Base-by-base conservation (phyloP, 192 early-diverging fungal genomes). In the Backusella circina region DNA sequence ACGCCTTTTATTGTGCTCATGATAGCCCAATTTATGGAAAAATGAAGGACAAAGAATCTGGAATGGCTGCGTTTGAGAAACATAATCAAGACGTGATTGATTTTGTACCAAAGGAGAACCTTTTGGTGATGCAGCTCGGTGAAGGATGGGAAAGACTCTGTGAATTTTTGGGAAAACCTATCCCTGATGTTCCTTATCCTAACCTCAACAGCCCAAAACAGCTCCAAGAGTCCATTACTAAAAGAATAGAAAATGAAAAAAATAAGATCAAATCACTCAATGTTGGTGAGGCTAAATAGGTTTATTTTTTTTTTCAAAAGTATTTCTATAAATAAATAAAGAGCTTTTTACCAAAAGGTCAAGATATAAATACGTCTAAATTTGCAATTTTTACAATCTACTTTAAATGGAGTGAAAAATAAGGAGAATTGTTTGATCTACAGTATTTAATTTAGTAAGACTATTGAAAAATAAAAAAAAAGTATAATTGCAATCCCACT, bases 61-160 rank as follows among this genome's bases (percentile, higher is more conserved):
- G 23, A 16, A 38, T 28, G 44, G 41, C 18, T 71, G 15, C 57
- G 21, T 71, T 50, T 18, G 15, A 30, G 21, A 39, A 71, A 23
- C 70, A 71, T 13, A 71, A 23, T 44, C 23, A 71, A 71, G 39
- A 47, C 23, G 70, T 71, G 12, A 71, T 47, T 15, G 12, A 26
- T 16, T 28, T 50, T 71, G 44, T 71, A 41, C 70, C 70, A 15
- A 23, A 38, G 9, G 39, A 71, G 9, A 71, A 50, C 1, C 28
- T 71, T 23, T 44, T 71, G 3, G 41, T 71, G 13, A 28, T 71
- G 26, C 41, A 47, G 8, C 39, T 71, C 10, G 70, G 70, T 15
- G 70, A 71, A 50, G 70, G 70, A 5, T 71, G 70, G 70, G 39
- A 47, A 21, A 36, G 70, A 18, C 41, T 71, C 15, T 71, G 70